A percentile compares a stretch with the other conserved stretches of the same genome.
phyloP scores from a whole-genome alignment of 1,139 yeast genomes.

The Candida sanyaensis region DNA sequence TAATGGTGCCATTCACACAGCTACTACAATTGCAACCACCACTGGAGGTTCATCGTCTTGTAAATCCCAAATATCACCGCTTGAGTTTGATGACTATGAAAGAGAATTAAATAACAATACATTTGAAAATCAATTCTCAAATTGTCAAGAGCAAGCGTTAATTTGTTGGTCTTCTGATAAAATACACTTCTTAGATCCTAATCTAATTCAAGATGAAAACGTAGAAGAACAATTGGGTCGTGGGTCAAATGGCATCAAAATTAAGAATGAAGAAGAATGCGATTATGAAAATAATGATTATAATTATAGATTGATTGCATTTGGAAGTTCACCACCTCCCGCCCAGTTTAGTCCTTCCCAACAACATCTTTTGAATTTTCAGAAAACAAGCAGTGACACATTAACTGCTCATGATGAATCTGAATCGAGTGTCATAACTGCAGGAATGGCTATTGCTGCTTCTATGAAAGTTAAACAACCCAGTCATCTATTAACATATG shows the following conservation, averaged over 20 bases:
- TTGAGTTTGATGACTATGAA: not conserved
- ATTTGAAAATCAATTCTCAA: not conserved
- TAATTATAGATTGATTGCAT: constrained; percentile 3
- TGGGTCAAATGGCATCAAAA: no score
- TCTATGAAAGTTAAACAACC: not conserved
- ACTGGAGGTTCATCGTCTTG: not conserved
- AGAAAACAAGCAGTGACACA: constrained; percentile 3
- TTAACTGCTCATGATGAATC: constrained; percentile 1
- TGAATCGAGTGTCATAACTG: not conserved
- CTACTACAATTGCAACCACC: not conserved
- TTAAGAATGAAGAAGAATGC: not conserved
- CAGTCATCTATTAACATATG: constrained; percentile 1
- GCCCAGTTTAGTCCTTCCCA: not conserved
- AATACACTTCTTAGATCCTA: constrained; percentile 9
- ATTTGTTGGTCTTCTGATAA: constrained; percentile 11
- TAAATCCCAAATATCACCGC: constrained; percentile 2
- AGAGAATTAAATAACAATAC: not conserved
- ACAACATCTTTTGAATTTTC: not conserved
- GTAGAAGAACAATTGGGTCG: not conserved
- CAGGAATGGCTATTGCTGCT: not conserved
- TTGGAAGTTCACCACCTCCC: constrained; percentile 5
- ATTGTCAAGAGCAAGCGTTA: constrained; percentile 1
- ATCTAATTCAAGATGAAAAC: constrained; percentile 5
- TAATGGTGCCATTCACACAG: not conserved
- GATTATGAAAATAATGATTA: constrained; percentile 1